A percentile compares a stretch with the other conserved stretches of the same genome.
Evolutionary conservation across 1,284 basidiomycete genomes (phyloP).

Genomic region (Sporisorium graminicola): DNA sequence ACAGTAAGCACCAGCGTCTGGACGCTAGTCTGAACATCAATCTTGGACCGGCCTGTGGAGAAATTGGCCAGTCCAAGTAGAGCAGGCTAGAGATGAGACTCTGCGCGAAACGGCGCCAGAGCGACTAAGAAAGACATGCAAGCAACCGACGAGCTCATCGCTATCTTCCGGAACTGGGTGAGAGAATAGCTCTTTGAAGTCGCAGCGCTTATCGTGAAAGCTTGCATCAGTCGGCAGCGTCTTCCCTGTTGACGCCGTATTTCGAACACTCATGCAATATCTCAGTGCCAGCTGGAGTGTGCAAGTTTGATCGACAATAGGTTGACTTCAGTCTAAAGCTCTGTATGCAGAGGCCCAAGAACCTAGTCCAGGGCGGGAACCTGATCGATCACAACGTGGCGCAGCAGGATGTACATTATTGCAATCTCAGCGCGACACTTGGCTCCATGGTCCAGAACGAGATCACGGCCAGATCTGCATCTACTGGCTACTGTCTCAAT

Average conservation of each 20-base stretch:
- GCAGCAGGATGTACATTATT: background rate
- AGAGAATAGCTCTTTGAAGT: background rate
- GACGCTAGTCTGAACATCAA: background rate
- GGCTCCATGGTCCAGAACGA: slow-evolving; percentile 14
- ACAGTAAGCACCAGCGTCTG: slow-evolving; percentile 7
- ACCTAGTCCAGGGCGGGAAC: too few relatives aligned
- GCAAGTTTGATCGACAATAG: too few relatives aligned
- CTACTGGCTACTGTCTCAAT: background rate
- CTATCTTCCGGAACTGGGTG: background rate
- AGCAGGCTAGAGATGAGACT: background rate
- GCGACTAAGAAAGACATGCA: background rate
- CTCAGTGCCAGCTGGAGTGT: too few relatives aligned
- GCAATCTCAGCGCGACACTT: slow-evolving; percentile 21
- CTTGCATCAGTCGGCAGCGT: too few relatives aligned
- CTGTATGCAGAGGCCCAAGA: too few relatives aligned
- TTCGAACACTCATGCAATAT: too few relatives aligned
- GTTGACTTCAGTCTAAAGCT: too few relatives aligned
- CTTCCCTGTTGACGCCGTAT: too few relatives aligned
- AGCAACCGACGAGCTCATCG: background rate
- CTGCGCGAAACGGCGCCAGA: background rate
- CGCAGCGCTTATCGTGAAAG: background rate
- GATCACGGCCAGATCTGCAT: background rate
- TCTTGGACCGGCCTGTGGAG: background rate
- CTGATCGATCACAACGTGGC: background rate
- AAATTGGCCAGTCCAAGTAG: background rate